Evolutionary conservation across 2,329 filamentous ascomycete species (phyloP).

Genomic region (Fusarium siculi): DNA sequence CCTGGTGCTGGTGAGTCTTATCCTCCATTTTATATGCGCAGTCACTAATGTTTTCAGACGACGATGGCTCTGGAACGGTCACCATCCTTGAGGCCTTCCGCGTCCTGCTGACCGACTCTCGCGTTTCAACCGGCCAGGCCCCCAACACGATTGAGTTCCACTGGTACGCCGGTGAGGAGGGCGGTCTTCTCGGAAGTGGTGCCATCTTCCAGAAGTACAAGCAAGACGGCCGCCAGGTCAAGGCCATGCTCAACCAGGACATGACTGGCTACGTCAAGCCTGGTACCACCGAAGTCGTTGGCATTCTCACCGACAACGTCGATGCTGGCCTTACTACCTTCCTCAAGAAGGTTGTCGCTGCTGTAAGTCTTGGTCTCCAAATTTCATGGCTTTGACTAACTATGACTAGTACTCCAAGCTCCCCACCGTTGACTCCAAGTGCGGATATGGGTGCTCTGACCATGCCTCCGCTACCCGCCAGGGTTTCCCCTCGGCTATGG

Average conservation of each 20-base stretch:
- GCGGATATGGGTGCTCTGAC: conserved; percentile 70
- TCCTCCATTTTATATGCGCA: too few species aligned
- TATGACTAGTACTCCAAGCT: conserved; percentile 47
- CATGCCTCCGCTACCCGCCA: conserved; percentile 71
- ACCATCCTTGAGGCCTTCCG: conserved; percentile 83
- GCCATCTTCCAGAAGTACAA: conserved; percentile 55
- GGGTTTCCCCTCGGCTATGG: conserved; percentile 73
- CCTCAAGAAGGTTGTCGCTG: conserved; percentile 51
- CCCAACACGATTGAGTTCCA: conserved; percentile 85
- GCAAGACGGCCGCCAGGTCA: conserved; percentile 47
- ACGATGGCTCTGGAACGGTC: conserved; percentile 51
- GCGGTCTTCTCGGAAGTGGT: conserved; percentile 79
- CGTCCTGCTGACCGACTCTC: conserved; percentile 72
- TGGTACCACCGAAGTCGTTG: conserved; percentile 45
- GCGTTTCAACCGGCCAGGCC: conserved; percentile 69
- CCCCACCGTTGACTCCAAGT: conserved; percentile 59
- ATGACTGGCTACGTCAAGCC: conserved; percentile 55
- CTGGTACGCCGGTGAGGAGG: conserved; percentile 87
- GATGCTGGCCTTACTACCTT: conserved; percentile 50
- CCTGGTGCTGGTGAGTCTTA: conserved; percentile 41
- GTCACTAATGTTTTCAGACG: too few species aligned
- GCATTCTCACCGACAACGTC: conserved; percentile 55
- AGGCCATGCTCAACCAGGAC: conserved; percentile 57
- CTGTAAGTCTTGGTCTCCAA: conserved; percentile 6
- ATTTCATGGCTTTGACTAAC: accelerated